These are phyloP conservation scores for Centaurea solstitialis DNA, from an alignment of 129 eudicot genomes.

Conservation along the genomic window DNA sequence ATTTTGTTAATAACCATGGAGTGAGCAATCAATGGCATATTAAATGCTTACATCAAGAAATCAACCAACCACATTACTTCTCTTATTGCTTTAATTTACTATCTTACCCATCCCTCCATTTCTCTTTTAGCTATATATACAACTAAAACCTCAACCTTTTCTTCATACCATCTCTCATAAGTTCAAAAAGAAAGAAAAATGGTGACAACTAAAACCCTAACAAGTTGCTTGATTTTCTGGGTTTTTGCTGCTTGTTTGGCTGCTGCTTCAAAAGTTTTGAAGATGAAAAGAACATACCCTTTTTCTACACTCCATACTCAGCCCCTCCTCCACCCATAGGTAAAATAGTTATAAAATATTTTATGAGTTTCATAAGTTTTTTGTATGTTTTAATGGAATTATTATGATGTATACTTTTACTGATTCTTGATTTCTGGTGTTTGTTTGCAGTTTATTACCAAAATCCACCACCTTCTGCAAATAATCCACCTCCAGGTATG, in stretches of 20 bases:
- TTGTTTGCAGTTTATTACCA: not conserved
- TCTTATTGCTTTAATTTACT: constrained; percentile 25
- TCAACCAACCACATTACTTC: constrained; percentile 29
- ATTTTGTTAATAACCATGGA: constrained; percentile 2
- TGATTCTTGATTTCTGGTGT: not conserved
- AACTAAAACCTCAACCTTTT: constrained; percentile 9
- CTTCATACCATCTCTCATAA: constrained; percentile 12
- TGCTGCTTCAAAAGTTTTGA: constrained; percentile 22
- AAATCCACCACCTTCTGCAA: not conserved
- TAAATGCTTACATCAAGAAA: constrained; percentile 24
- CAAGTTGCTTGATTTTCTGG: constrained; percentile 22
- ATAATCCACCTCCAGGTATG: not conserved
- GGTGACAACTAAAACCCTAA: constrained; percentile 27
- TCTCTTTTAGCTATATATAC: constrained; percentile 29
- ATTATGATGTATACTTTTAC: not conserved
- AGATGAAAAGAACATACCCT: constrained; percentile 30
- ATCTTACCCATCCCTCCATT: constrained; percentile 17
- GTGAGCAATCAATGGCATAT: constrained; percentile 33
- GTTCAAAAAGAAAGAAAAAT: constrained; percentile 13
- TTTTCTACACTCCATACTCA: constrained; percentile 23
- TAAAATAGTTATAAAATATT: not conserved
- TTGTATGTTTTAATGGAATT: not conserved
- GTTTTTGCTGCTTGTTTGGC: constrained; percentile 24
- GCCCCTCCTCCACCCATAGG: constrained; percentile 26
- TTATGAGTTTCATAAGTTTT: not conserved